These are phyloP conservation scores for Diophrys appendiculata DNA, from an alignment of 73 alveolate species.

Conservation along the genomic window DNA sequence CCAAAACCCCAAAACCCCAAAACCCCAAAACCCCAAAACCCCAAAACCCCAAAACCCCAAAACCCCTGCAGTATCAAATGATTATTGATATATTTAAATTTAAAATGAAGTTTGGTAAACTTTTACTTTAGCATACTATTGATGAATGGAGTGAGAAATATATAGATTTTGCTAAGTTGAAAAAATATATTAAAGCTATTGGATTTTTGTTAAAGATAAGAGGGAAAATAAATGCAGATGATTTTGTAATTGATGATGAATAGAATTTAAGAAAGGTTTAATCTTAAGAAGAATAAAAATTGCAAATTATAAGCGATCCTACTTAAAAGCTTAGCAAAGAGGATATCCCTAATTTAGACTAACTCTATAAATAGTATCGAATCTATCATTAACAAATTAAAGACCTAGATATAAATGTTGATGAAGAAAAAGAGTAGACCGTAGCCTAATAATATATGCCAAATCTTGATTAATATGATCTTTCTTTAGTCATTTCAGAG, in stretches of 20 bases:
- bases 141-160: background rate
- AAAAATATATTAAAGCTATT: background rate
- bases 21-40: too few relatives aligned
- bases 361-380: background rate
- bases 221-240: slow-evolving; percentile 4
- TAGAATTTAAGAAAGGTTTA: background rate
- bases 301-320: background rate
- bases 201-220: background rate
- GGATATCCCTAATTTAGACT: background rate
- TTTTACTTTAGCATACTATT: background rate
- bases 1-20: too few relatives aligned
- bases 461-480: background rate
- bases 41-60: too few relatives aligned
- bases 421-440: background rate
- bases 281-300: background rate
- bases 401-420: background rate
- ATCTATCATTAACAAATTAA: background rate
- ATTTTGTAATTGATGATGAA: background rate
- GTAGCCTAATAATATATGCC: background rate
- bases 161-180: background rate
- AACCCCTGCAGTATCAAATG: too few relatives aligned
- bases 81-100: too few relatives aligned
- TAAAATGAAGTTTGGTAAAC: too few relatives aligned
- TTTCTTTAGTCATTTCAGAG: background rate
- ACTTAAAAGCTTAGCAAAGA: background rate